These are phyloP conservation scores for Cytospora piceae DNA, from an alignment of 2,329 filamentous ascomycete species.

Conservation along the genomic window DNA sequence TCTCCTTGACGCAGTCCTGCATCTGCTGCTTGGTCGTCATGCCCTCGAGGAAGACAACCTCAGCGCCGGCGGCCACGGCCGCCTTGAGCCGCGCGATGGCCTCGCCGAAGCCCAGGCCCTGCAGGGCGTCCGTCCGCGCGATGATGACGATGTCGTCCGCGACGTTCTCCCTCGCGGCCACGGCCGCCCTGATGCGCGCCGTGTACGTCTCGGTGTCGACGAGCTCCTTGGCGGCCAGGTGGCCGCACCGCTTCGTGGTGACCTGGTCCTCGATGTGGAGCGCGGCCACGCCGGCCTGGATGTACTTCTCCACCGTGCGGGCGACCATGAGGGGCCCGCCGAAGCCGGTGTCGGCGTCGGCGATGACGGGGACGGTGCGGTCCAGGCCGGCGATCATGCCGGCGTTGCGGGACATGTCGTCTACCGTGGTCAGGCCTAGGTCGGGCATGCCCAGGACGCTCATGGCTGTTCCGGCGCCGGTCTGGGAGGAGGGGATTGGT, in stretches of 20 bases:
- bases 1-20: slow-evolving; percentile 23
- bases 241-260: slow-evolving; percentile 66
- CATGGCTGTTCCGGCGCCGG: slow-evolving; percentile 63
- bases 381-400: slow-evolving; percentile 66
- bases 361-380: slow-evolving; percentile 60
- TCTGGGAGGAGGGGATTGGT: too few species aligned
- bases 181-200: slow-evolving; percentile 61
- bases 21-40: slow-evolving; percentile 53
- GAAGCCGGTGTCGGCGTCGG: slow-evolving; percentile 62
- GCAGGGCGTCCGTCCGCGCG: slow-evolving; percentile 65
- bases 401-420: slow-evolving; percentile 67
- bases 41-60: slow-evolving; percentile 64
- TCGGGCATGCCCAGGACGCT: slow-evolving; percentile 65
- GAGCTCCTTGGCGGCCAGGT: slow-evolving; percentile 64
- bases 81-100: slow-evolving; percentile 53
- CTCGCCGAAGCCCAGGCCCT: slow-evolving; percentile 60
- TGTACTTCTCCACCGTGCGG: slow-evolving; percentile 55
- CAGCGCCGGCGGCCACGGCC: slow-evolving; percentile 59
- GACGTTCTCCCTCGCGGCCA: slow-evolving; percentile 50
- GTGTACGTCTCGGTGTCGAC: slow-evolving; percentile 55
- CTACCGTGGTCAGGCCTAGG: slow-evolving; percentile 62
- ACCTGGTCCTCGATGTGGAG: slow-evolving; percentile 69
- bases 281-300: slow-evolving; percentile 58
- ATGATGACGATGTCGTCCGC: slow-evolving; percentile 66
- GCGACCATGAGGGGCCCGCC: slow-evolving; percentile 57